A percentile compares a stretch with the other conserved stretches of the same genome.
These are phyloP conservation scores for Pyropia haitanensis DNA, from an alignment of 23 red algal genomes.

Conservation along the genomic window DNA sequence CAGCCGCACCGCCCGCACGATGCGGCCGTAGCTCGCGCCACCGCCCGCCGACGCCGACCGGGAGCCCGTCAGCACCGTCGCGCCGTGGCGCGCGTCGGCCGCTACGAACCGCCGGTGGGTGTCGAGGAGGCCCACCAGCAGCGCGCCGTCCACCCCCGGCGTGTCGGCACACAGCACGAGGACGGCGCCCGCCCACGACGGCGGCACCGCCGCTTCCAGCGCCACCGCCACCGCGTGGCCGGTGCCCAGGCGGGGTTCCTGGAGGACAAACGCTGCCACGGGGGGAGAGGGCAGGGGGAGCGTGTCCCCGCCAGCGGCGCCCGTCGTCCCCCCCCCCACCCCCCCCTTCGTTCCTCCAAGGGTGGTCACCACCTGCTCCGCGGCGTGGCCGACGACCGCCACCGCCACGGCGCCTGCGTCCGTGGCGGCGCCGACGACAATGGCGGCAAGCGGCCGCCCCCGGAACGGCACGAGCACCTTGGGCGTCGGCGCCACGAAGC, in stretches of 20 bases:
- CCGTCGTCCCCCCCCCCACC: background rate
- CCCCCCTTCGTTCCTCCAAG: slow-evolving; percentile 15
- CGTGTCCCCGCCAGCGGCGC: background rate
- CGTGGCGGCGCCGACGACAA: slow-evolving; percentile 52
- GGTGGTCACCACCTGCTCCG: slow-evolving; percentile 33
- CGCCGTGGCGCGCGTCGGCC: slow-evolving; percentile 31
- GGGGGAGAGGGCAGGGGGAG: too few relatives aligned
- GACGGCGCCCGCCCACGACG: slow-evolving; percentile 46
- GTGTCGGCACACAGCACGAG: slow-evolving; percentile 86
- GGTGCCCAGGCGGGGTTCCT: slow-evolving; percentile 69
- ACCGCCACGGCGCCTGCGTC: slow-evolving; percentile 32
- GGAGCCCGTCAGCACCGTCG: slow-evolving; percentile 78
- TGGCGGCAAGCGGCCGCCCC: slow-evolving; percentile 58
- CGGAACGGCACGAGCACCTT: slow-evolving; percentile 81
- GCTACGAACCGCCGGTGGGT: slow-evolving; percentile 13
- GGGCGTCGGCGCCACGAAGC: slow-evolving; percentile 52
- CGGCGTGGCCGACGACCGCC: slow-evolving; percentile 61
- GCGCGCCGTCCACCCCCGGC: slow-evolving; percentile 71
- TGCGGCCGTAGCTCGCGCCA: slow-evolving; percentile 65
- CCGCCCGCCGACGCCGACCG: slow-evolving; percentile 17
- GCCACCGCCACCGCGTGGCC: slow-evolving; percentile 81
- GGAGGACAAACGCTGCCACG: slow-evolving; percentile 23
- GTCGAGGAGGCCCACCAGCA: slow-evolving; percentile 35
- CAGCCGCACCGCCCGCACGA: slow-evolving; percentile 36
- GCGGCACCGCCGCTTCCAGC: slow-evolving; percentile 42